A percentile compares a stretch with the other conserved stretches of the same genome.
phyloP scores from a whole-genome alignment of 306 rosid species.

The Pyrus betulifolia region DNA sequence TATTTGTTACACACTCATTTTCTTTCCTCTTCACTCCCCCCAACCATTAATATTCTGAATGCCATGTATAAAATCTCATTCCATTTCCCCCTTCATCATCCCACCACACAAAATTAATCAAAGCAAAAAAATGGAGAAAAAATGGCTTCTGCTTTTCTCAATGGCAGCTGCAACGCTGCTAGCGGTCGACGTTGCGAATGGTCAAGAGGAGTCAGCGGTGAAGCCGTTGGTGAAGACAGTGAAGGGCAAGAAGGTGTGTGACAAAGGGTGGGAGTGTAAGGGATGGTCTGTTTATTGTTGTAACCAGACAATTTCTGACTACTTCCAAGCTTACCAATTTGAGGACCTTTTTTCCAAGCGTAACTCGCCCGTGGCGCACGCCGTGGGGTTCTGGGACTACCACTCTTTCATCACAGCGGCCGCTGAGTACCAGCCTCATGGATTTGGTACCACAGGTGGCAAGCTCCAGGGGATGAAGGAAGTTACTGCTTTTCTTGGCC shows the following conservation, averaged over 20 bases:
- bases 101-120: background rate
- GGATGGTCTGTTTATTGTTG: constrained; percentile 74
- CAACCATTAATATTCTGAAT: background rate
- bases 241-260: constrained; percentile 70
- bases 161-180: constrained; percentile 9
- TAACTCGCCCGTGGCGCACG: constrained; percentile 74
- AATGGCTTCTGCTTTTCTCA: constrained; percentile 32
- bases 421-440: constrained; percentile 55
- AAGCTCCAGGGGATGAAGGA: constrained; percentile 71
- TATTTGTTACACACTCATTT: constrained; percentile 53
- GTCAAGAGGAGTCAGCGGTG: constrained; percentile 13
- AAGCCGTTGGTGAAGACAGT: constrained; percentile 61
- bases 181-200: background rate
- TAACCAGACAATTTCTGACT: constrained; percentile 65
- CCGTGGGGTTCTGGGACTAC: constrained; percentile 86
- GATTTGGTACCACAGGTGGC: constrained; percentile 85
- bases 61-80: background rate
- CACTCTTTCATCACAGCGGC: constrained; percentile 73
- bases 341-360: constrained; percentile 78
- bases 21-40: constrained; percentile 49
- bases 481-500: constrained; percentile 79
- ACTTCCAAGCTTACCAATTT: constrained; percentile 71
- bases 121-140: constrained; percentile 31
- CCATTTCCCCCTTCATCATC: constrained; percentile 11
- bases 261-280: constrained; percentile 83